Conservation (phyloP, 2,329 filamentous ascomycete genomes). For the Penicillium sp. region DNA sequence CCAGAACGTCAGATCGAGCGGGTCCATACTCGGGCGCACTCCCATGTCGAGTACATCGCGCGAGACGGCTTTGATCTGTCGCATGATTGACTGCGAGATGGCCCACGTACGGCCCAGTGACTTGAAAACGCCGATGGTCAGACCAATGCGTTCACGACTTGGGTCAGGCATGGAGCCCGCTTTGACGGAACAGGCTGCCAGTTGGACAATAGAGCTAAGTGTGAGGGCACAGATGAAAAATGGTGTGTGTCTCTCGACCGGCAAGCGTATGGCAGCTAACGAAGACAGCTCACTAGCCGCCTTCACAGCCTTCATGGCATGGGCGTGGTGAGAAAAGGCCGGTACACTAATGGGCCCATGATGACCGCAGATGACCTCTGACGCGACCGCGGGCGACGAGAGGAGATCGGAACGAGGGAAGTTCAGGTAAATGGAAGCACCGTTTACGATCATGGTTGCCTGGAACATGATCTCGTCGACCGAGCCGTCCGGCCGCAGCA, state of each 20-base stretch:
- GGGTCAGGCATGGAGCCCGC: conserved; percentile 58
- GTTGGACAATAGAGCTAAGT: conserved; percentile 74
- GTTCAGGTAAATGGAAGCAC: conserved; percentile 69
- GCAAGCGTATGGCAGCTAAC: conserved; percentile 59
- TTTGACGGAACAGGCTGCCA: conserved; percentile 70
- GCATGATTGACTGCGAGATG: conserved; percentile 66
- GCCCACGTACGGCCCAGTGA: conserved; percentile 69
- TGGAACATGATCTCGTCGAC: conserved; percentile 92
- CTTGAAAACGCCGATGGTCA: conserved; percentile 75
- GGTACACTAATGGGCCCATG: conserved; percentile 39
- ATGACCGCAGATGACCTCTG: conserved; percentile 50
- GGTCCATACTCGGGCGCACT: conserved; percentile 36
- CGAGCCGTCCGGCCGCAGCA: conserved; percentile 66
- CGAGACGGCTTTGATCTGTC: conserved; percentile 75
- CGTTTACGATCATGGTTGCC: conserved; percentile 73
- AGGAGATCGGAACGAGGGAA: conserved; percentile 72
- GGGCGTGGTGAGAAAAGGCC: conserved; percentile 46
- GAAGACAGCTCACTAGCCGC: conserved; percentile 77
- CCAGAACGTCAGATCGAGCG: conserved; percentile 39
- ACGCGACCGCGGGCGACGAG: conserved; percentile 51
- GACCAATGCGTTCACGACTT: conserved; percentile 66
- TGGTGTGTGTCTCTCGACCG: conserved; percentile 71
- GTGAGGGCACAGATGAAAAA: conserved; percentile 82
- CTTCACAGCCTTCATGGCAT: conserved; percentile 77
- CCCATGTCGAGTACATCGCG: conserved; percentile 62